A percentile compares a stretch with the other conserved stretches of the same genome.
Conservation (phyloP, 139 green algal genomes). For the Chlamydomonas applanata region DNA sequence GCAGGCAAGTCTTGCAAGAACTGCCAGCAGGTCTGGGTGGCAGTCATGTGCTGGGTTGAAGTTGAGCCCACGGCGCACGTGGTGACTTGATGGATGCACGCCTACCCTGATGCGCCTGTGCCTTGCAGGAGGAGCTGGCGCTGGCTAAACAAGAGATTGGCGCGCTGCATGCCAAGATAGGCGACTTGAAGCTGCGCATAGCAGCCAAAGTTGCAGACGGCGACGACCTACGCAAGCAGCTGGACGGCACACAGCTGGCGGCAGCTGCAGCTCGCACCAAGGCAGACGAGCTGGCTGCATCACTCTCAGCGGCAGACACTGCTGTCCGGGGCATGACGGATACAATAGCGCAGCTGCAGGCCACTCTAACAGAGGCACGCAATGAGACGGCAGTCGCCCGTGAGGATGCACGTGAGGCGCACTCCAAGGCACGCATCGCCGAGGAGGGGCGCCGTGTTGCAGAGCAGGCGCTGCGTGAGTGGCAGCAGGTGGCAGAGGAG, state of each 20-base stretch:
- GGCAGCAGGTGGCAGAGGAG: constrained; percentile 11
- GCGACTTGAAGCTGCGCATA: neutral
- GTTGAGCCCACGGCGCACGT: no score
- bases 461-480: neutral
- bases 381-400: constrained; percentile 8
- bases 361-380: neutral
- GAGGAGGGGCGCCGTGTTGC: constrained; percentile 1
- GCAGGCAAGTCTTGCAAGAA: neutral
- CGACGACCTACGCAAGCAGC: neutral
- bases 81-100: no score
- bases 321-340: no score
- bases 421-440: neutral
- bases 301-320: neutral
- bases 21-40: no score
- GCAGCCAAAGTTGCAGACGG: no score
- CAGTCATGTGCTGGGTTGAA: no score
- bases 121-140: no score
- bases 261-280: neutral
- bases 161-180: neutral
- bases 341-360: constrained; percentile 1
- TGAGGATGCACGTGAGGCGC: neutral
- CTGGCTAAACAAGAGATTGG: neutral
- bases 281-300: neutral
- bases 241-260: neutral
- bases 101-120: no score